Percentiles rank a stretch among this genome's conserved stretches.
These are phyloP conservation scores for Phoma sp. DNA, from an alignment of 2,329 filamentous ascomycete species.

Conservation along the genomic window DNA sequence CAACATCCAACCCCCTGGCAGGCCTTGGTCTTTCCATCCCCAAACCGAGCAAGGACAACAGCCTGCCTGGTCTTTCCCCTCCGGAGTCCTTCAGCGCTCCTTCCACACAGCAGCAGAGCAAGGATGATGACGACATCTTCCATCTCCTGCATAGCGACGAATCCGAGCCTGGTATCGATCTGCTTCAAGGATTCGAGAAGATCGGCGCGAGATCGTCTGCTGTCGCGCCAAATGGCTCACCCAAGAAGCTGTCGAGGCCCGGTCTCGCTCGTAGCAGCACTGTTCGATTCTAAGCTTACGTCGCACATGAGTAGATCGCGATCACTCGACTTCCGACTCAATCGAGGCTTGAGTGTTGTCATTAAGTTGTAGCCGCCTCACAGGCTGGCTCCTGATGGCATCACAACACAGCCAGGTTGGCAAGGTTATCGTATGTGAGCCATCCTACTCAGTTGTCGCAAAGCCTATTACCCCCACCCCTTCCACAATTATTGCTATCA, in stretches of 20 bases:
- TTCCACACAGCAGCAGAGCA: constrained; percentile 25
- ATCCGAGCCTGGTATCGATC: constrained; percentile 69
- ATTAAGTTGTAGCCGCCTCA: constrained; percentile 12
- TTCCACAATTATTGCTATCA: too few species aligned
- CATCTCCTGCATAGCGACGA: constrained; percentile 67
- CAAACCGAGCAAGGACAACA: constrained; percentile 31
- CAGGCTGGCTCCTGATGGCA: constrained; percentile 10
- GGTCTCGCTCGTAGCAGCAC: constrained; percentile 42
- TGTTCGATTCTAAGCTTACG: constrained; percentile 39
- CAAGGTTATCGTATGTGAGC: neutral
- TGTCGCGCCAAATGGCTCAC: constrained; percentile 46
- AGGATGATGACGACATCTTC: constrained; percentile 64
- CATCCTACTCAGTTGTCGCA: neutral
- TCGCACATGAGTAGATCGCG: neutral
- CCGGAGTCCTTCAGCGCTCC: constrained; percentile 41
- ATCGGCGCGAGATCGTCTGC: constrained; percentile 62
- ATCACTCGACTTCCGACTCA: neutral
- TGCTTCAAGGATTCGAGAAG: constrained; percentile 77
- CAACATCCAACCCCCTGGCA: constrained; percentile 33
- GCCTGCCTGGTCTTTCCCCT: constrained; percentile 32
- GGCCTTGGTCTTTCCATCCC: constrained; percentile 29
- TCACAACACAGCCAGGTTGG: constrained; percentile 7
- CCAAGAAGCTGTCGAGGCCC: constrained; percentile 42
- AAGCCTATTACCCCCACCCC: constrained; percentile 10
- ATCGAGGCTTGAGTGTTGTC: constrained; percentile 15